Base-by-base conservation (phyloP, 768 basidiomycete species). In the Phaffia tasmanica region DNA sequence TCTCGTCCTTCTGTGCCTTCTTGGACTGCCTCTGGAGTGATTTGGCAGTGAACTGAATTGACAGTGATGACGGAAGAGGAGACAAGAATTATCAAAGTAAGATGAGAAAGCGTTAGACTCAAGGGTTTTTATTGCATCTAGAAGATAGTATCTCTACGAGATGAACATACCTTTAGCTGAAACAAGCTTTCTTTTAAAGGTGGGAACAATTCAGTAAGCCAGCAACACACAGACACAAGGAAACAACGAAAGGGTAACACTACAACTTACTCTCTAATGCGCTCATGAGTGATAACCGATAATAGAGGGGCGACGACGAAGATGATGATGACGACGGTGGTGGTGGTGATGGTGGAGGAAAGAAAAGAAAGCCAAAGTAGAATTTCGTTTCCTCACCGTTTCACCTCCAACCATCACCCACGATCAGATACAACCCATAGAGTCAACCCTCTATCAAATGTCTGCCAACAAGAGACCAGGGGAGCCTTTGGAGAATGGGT, bases 1-100 rank as follows among this genome's bases (percentile, higher is more conserved):
- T 82, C 79, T 99, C 95, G 75, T 98, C 94, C 74, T 94, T 98
- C 77, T 91, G 84, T 0, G 95, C 93, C 78, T 98, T 98, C 81
- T 90, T 93, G 3, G 95, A 91, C 78, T 99, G 95, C 60, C 88
- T 83, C 75, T 82, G 87, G 25, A 99, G 82, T 47, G 89, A 85
- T 83, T 98, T 99, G 69, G 95, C 92, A 23, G 95, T 99, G 81
- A 99, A 98, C 94, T 99, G 73, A 42, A 64, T 42, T 42, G 61
- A 23, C 27, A 32, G 47, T 48, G 50, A 47, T 1, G 21, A n/a
- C 14, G 35, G 23, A 56, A 11, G 29, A 21, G 19, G 46, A 46
- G 62, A 6, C 30, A 2, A 47, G 54, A 5, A 64, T 16, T 6
- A 54, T 1, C 42, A 9, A 25, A 19, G 25, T 19, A 7, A 62